A percentile compares a stretch with the other conserved stretches of the same genome.
phyloP scores from a whole-genome alignment of 257 asterid genomes.

The Verbena officinalis region DNA sequence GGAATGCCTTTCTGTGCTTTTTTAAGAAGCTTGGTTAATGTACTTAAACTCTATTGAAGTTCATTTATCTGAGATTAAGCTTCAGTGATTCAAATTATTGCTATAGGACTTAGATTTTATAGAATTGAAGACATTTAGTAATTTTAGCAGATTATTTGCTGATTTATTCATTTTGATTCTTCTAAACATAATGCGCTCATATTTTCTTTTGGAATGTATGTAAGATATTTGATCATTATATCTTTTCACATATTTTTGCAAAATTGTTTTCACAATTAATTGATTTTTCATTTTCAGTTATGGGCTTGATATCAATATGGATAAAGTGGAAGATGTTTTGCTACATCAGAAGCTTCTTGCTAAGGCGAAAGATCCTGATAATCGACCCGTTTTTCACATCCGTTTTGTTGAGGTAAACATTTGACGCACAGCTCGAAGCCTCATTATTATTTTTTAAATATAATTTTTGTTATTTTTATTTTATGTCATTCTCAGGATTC shows the following conservation, averaged over 20 bases:
- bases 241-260: neutral
- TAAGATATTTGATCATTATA: neutral
- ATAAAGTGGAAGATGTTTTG: slow-evolving; percentile 86
- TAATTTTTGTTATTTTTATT: neutral
- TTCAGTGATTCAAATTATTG: slow-evolving; percentile 19
- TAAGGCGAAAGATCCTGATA: slow-evolving; percentile 73
- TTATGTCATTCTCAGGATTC: slow-evolving; percentile 46
- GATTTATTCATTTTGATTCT: slow-evolving; percentile 19
- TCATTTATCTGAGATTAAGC: slow-evolving; percentile 14
- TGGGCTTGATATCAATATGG: slow-evolving; percentile 77
- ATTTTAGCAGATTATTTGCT: neutral
- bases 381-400: slow-evolving; percentile 77
- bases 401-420: slow-evolving; percentile 71
- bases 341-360: slow-evolving; percentile 82
- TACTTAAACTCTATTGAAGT: neutral
- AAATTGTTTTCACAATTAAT: slow-evolving; percentile 15
- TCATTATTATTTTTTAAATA: neutral
- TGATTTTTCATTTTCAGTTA: slow-evolving; percentile 56
- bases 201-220: slow-evolving; percentile 8
- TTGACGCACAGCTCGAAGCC: slow-evolving; percentile 10
- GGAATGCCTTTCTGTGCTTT: neutral
- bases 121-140: slow-evolving; percentile 11
- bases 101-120: slow-evolving; percentile 21
- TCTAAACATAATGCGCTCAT: slow-evolving; percentile 6
- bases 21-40: slow-evolving; percentile 3